These are phyloP conservation scores for Vaccinium macrocarpon DNA, from an alignment of 148 eudicot genomes.

Conservation along the genomic window DNA sequence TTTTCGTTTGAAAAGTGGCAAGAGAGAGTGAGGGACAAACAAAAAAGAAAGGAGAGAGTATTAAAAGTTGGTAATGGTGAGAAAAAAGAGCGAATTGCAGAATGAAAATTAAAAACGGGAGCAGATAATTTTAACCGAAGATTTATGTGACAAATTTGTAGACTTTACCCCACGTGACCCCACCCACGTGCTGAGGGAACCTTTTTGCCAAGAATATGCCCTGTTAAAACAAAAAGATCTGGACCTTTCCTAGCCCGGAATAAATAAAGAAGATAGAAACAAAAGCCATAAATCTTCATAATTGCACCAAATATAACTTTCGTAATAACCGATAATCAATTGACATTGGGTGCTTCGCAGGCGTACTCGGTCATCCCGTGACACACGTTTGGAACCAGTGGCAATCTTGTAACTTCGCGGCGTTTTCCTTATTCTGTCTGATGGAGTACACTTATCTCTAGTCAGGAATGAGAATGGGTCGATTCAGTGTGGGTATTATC, in stretches of 20 bases:
- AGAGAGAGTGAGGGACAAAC: no score
- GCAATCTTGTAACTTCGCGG: neutral
- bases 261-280: constrained; percentile 8
- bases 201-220: neutral
- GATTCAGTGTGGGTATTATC: no score
- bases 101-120: neutral
- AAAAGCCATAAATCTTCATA: neutral
- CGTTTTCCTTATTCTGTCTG: neutral
- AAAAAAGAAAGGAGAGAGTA: no score
- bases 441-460: no score
- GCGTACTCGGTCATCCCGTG: neutral
- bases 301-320: neutral
- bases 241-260: neutral
- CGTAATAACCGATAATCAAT: neutral
- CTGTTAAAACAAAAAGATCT: no score
- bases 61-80: no score
- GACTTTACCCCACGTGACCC: neutral
- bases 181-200: neutral
- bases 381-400: neutral
- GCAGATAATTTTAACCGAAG: no score
- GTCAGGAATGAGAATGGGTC: no score
- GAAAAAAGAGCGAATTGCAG: neutral
- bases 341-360: neutral
- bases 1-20: no score
- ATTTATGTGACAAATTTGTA: no score